A percentile compares a stretch with the other conserved stretches of the same genome.
These are phyloP conservation scores for Aeschynomene evenia DNA, from an alignment of 306 rosid species.

Conservation along the genomic window DNA sequence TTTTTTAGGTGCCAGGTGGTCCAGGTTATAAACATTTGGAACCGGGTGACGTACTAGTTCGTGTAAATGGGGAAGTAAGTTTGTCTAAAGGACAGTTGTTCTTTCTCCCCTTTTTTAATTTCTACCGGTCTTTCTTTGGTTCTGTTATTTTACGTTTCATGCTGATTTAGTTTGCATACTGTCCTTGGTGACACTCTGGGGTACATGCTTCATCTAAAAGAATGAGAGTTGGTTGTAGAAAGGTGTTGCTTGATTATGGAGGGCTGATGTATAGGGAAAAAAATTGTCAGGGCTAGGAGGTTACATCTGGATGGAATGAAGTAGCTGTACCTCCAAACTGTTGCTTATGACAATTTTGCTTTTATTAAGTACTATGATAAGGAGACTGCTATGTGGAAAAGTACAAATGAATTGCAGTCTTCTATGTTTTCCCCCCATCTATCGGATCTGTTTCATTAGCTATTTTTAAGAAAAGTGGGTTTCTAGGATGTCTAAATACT, in stretches of 20 bases:
- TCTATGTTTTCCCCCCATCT: slow-evolving; percentile 1
- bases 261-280: slow-evolving; percentile 9
- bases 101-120: neutral
- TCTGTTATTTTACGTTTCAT: slow-evolving; percentile 8
- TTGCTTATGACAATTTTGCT: slow-evolving; percentile 15
- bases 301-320: neutral
- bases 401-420: neutral
- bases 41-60: slow-evolving; percentile 96
- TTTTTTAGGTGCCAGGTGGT: slow-evolving; percentile 92
- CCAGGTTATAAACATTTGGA: slow-evolving; percentile 82
- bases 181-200: neutral
- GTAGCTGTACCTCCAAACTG: slow-evolving; percentile 26
- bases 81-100: slow-evolving; percentile 3
- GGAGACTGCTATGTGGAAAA: slow-evolving; percentile 18
- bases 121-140: neutral
- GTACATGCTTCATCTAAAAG: neutral
- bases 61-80: slow-evolving; percentile 91
- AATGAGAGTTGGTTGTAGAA: slow-evolving; percentile 10
- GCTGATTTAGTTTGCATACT: neutral
- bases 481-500: slow-evolving; percentile 5
- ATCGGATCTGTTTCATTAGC: neutral
- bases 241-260: slow-evolving; percentile 6
- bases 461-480: neutral
- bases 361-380: slow-evolving; percentile 1
- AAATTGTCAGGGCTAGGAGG: neutral